Evolutionary conservation across 2,329 filamentous ascomycete genomes (phyloP).

Genomic region (Kalmusia sp.): DNA sequence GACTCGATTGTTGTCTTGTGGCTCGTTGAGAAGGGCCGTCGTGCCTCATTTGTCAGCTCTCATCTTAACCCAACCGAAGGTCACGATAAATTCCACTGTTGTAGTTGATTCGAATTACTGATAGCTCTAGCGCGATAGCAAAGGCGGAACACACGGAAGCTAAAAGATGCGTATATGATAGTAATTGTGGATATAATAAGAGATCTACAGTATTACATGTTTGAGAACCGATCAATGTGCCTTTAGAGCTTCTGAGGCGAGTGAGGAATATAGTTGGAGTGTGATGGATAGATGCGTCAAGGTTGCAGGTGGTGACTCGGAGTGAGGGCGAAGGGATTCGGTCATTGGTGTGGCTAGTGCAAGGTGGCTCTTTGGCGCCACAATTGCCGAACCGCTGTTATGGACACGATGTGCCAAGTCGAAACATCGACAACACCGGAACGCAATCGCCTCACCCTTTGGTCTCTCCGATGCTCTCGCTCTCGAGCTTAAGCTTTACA

Average conservation of each 20-base stretch:
- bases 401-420: constrained; percentile 48
- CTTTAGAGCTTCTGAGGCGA: too few species aligned
- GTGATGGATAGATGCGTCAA: background rate
- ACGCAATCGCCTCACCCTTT: constrained; percentile 10
- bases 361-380: constrained; percentile 5
- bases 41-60: too few species aligned
- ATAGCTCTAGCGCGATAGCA: constrained; percentile 32
- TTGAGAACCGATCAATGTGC: too few species aligned
- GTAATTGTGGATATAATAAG: background rate
- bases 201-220: background rate
- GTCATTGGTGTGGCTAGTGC: constrained; percentile 5
- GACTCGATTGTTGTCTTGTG: too few species aligned
- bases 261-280: too few species aligned
- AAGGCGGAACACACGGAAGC: constrained; percentile 33
- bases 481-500: constrained; percentile 13
- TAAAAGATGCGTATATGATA: background rate
- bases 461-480: constrained; percentile 8
- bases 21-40: too few species aligned
- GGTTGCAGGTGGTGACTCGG: background rate
- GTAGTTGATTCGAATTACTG: background rate
- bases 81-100: background rate
- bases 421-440: constrained; percentile 32
- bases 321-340: too few species aligned
- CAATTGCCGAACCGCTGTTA: constrained; percentile 31
- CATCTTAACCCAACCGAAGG: too few species aligned